Evolutionary conservation across 352 stramenopile genomes (phyloP), one percentile per base, ranked within the genome.

Genomic region (Globisporangium perplexum): DNA sequence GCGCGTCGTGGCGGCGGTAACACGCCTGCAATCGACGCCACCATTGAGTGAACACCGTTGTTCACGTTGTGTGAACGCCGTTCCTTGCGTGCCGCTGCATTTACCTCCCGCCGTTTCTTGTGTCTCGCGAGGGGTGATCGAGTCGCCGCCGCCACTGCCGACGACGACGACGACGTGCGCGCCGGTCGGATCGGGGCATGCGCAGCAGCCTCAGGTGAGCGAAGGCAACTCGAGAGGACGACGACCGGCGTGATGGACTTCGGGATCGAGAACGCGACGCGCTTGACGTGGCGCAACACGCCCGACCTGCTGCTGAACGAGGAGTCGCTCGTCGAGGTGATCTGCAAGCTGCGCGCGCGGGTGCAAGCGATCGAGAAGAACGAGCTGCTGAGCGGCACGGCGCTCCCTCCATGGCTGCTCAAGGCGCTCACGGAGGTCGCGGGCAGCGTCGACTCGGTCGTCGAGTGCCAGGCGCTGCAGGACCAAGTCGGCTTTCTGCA

Each of bases 281-380:
- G 70, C 44, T 60, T 92, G 44, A 50, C 68, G 33, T 91, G 81
- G 81, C 80, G 77, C 17, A 72, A 74, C 4, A 68, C 77, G 30
- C 79, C 81, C 8, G 81, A 92, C 36, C 69, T 94, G 48, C 68
- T 88, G 35, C 62, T 92, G 55, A 90, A 93, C 41, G 81, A 89
- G 28, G 81, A 93, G 48, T 84, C 79, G 8, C 65, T 93, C 4
- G 72, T 89, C 20, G 77, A 92, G 24, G 64, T 92, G 18, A 88
- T 93, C 57, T 69, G 62, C n/a, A 77, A 79, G 54, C 60, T 93
- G 59, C 75, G 73, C 20, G 48, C 48, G 8, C 77, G 90, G 53
- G 76, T 93, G 26, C 68, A 79, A 22, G 62, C 77, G 22, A 64
- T 92, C 24, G 81, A 93, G 65, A 74, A 78, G 44, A 91, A 91